Base-by-base conservation (phyloP, 345 rosid genomes). In the Acer negundo region DNA sequence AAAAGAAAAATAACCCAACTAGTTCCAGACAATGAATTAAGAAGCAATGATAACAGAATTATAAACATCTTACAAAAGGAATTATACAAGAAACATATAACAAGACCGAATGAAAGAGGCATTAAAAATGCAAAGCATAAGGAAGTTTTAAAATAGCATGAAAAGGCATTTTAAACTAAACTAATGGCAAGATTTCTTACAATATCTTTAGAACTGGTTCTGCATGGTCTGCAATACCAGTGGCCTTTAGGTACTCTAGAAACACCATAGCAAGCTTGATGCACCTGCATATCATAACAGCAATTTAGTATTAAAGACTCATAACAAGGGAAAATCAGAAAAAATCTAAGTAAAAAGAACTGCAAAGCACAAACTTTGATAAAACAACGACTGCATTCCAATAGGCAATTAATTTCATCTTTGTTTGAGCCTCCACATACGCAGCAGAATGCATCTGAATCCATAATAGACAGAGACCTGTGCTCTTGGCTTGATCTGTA, bases 251-350 rank as follows among this genome's bases (percentile, higher is more conserved):
- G 90, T 24, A 83, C 85, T 75, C 42, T 85, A 31, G 78, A 70
- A 80, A 87, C 75, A 23, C 90, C 90, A 82, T 87, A 87, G 81
- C 90, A 87, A 78, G 90, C 88, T 64, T 87, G 90, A 76, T 87
- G 90, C 76, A 87, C 88, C 90, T 87, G 69, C 23, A 55, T 24
- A 73, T 68, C 22, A 72, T 38, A 46, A 53, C 38, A 53, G 49
- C 56, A 73, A 42, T 73, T 73, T 61, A 77, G 35, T 28, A 72
- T 31, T 35, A 56, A 1, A 24, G 16, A 67, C 70, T 72, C 59
- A 72, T 26, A 20, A 62, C 38, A 7, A 72, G 40, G 55, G 20
- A 26, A 44, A 24, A 16, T 62, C 26, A 69, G 56, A 67, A 40
- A 56, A 75, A 75, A 56, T 24, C 6, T 20, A 35, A 7, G 13